Evolutionary conservation across 495 filamentous ascomycete genomes (phyloP).

Genomic region (Parmelia sp.): DNA sequence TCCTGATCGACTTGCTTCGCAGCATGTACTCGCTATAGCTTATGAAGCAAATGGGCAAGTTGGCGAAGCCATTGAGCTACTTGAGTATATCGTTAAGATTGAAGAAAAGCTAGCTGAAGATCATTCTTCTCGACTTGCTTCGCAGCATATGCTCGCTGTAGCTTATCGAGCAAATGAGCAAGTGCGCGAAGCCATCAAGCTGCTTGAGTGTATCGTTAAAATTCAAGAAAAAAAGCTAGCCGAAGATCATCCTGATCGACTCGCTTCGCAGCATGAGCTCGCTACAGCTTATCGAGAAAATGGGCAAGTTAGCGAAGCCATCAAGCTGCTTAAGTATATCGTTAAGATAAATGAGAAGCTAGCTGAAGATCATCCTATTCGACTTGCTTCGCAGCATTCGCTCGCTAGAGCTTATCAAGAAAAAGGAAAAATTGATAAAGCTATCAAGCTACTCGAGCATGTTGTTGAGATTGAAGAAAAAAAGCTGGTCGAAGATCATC

Average conservation of each 20-base stretch:
- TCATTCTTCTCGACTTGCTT: constrained; percentile 30
- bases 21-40: neutral
- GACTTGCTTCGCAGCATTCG: neutral
- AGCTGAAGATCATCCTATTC: neutral
- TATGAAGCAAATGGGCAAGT: neutral
- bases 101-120: constrained; percentile 27
- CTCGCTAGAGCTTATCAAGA: neutral
- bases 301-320: neutral
- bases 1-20: neutral
- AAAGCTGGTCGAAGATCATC: constrained; percentile 29
- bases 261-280: neutral
- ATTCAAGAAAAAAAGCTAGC: constrained; percentile 19
- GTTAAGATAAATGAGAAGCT: neutral
- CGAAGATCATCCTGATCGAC: neutral
- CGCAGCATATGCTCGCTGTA: constrained; percentile 14
- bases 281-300: neutral
- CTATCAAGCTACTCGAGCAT: neutral
- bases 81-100: constrained; percentile 1
- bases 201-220: constrained; percentile 33
- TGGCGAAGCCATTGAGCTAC: neutral
- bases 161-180: constrained; percentile 30
- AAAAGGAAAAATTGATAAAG: neutral
- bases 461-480: neutral
- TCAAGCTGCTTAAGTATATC: neutral
- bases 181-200: constrained; percentile 29